Conservation (phyloP, 306 rosid genomes). For the Corylus heterophylla region DNA sequence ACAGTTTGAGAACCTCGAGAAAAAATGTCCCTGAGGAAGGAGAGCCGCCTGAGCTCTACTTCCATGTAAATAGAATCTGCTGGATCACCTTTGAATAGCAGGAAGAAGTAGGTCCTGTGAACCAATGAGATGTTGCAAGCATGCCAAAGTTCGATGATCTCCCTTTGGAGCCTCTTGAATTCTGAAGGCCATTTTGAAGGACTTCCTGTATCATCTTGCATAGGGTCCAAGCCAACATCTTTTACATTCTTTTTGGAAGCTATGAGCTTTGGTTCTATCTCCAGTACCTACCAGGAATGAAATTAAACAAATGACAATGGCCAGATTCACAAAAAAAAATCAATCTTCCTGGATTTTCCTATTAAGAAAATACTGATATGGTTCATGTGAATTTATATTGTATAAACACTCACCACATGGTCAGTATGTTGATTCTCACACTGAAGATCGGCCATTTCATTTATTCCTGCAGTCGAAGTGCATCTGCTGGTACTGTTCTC, state of each 20-base stretch:
- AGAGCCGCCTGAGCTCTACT: slow-evolving; percentile 80
- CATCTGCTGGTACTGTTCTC: slow-evolving; percentile 28
- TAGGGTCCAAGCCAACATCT: slow-evolving; percentile 76
- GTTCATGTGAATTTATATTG: too few species aligned
- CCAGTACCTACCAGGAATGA: slow-evolving; percentile 45
- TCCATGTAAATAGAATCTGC: slow-evolving; percentile 84
- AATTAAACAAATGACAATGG: slow-evolving; percentile 17
- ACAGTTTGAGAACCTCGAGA: slow-evolving; percentile 48
- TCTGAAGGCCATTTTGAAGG: slow-evolving; percentile 75
- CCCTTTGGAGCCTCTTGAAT: slow-evolving; percentile 73
- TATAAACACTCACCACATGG: slow-evolving; percentile 46
- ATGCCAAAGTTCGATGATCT: slow-evolving; percentile 81
- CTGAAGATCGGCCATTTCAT: slow-evolving; percentile 31
- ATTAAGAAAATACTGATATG: background rate
- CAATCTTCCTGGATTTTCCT: slow-evolving; percentile 14
- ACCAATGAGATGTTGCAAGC: slow-evolving; percentile 83
- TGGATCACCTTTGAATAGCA: slow-evolving; percentile 76
- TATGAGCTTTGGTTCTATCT: slow-evolving; percentile 31
- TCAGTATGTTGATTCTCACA: slow-evolving; percentile 38
- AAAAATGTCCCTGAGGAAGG: slow-evolving; percentile 68
- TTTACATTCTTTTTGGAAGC: slow-evolving; percentile 46
- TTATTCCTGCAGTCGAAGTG: slow-evolving; percentile 35
- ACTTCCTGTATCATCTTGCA: slow-evolving; percentile 49
- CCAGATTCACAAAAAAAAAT: slow-evolving; percentile 15
- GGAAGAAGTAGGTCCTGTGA: slow-evolving; percentile 94